Evolutionary conservation across 2,329 filamentous ascomycete genomes (phyloP).

Genomic region (Ophiocordyceps camponoti-saundersi): DNA sequence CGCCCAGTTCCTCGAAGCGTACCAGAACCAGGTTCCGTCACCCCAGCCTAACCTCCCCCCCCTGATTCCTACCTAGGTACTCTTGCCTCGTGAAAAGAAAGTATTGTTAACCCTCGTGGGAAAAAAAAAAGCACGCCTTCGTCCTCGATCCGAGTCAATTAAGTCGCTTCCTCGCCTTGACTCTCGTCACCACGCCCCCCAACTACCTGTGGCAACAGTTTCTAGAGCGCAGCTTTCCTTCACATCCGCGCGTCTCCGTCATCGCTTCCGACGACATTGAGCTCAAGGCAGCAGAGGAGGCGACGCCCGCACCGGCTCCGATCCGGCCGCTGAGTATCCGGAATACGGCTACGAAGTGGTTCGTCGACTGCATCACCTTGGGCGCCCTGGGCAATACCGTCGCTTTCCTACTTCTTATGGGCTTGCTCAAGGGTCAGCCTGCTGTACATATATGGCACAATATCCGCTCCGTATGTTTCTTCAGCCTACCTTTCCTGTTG

Average conservation of each 20-base stretch:
- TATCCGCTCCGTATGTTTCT: slow-evolving; percentile 14
- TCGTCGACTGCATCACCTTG: slow-evolving; percentile 30
- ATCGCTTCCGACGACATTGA: slow-evolving; percentile 10
- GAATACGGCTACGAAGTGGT: slow-evolving; percentile 30
- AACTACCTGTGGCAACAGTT: slow-evolving; percentile 42
- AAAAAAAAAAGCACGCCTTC: slow-evolving; percentile 15
- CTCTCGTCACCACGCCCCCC: slow-evolving; percentile 35
- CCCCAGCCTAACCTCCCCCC: neutral
- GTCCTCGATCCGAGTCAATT: slow-evolving; percentile 29
- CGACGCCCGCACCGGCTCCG: slow-evolving; percentile 5
- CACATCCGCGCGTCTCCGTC: slow-evolving; percentile 12
- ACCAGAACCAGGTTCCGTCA: slow-evolving; percentile 22
- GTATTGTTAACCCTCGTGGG: neutral
- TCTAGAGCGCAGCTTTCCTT: slow-evolving; percentile 35
- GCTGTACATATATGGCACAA: slow-evolving; percentile 19
- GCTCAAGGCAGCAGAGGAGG: slow-evolving; percentile 11
- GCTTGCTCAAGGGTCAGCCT: slow-evolving; percentile 23
- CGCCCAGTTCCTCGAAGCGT: slow-evolving; percentile 35
- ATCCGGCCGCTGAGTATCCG: slow-evolving; percentile 16
- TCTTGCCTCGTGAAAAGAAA: no score
- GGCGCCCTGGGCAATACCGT: slow-evolving; percentile 28
- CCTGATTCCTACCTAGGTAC: no score
- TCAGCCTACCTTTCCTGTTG: neutral
- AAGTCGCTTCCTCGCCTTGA: slow-evolving; percentile 34
- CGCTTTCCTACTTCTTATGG: slow-evolving; percentile 29